These are phyloP conservation scores for Oryza glaberrima DNA, from an alignment of 176 grass and related monocot genomes.

Conservation along the genomic window DNA sequence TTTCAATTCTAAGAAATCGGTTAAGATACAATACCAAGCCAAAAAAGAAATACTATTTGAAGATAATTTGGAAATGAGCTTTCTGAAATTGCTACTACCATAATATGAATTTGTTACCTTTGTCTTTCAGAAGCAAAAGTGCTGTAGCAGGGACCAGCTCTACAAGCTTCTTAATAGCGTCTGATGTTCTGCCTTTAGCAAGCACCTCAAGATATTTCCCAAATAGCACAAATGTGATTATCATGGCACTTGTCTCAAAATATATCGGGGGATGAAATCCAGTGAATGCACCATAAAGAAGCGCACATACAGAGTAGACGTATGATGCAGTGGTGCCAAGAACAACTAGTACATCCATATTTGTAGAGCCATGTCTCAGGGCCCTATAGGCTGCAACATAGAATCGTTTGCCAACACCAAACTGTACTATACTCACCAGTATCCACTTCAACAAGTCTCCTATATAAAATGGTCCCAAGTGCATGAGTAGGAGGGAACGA, in stretches of 20 bases:
- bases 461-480: constrained; percentile 71
- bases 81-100: not conserved
- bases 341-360: constrained; percentile 89
- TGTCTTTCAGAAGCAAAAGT: constrained; percentile 66
- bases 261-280: constrained; percentile 66
- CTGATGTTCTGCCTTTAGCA: constrained; percentile 86
- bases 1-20: constrained; percentile 17
- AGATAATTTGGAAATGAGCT: constrained; percentile 19
- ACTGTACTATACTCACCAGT: constrained; percentile 79
- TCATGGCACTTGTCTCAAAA: constrained; percentile 92
- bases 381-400: constrained; percentile 79
- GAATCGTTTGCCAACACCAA: constrained; percentile 85
- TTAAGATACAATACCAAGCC: constrained; percentile 23
- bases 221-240: constrained; percentile 87
- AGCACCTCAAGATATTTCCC: constrained; percentile 83
- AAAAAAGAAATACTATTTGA: not conserved
- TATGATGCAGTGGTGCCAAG: constrained; percentile 82
- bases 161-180: constrained; percentile 85
- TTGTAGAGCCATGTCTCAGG: constrained; percentile 74
- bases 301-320: constrained; percentile 74
- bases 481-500: constrained; percentile 71
- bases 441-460: constrained; percentile 81
- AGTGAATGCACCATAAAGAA: constrained; percentile 68
- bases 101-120: constrained; percentile 48
- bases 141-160: constrained; percentile 82